Conservation (phyloP, 2,329 filamentous ascomycete genomes). For the Mollisiaceae sp. region DNA sequence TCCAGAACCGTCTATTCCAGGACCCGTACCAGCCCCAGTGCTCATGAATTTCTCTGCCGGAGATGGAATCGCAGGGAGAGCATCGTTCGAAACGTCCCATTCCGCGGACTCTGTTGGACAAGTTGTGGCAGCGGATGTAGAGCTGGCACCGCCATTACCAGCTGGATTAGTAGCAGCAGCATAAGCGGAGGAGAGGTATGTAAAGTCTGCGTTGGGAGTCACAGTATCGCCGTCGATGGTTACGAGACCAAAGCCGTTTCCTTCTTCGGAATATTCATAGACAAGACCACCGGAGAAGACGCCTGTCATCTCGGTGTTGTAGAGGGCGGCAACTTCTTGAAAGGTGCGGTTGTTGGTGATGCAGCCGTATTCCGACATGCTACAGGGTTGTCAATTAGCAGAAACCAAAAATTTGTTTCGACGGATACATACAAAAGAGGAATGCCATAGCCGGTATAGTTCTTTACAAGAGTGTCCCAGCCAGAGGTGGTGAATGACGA, state of each 20-base stretch:
- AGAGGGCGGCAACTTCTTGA: constrained; percentile 78
- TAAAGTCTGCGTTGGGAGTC: constrained; percentile 52
- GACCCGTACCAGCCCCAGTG: constrained; percentile 55
- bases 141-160: constrained; percentile 58
- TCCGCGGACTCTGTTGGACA: constrained; percentile 52
- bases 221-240: constrained; percentile 44
- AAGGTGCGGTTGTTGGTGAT: constrained; percentile 82
- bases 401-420: constrained; percentile 13
- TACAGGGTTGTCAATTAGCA: constrained; percentile 4
- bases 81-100: constrained; percentile 53
- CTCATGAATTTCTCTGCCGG: constrained; percentile 48
- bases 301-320: constrained; percentile 79
- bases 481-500: constrained; percentile 64
- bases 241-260: constrained; percentile 71
- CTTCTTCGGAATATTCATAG: constrained; percentile 90
- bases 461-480: constrained; percentile 72
- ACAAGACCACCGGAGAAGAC: constrained; percentile 97
- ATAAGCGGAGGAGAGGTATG: constrained; percentile 51
- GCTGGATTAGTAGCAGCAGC: constrained; percentile 49
- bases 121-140: constrained; percentile 41
- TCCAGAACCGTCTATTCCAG: constrained; percentile 44
- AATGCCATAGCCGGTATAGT: constrained; percentile 70
- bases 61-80: constrained; percentile 55
- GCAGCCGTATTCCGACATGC: constrained; percentile 90
- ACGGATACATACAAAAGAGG: constrained; percentile 53